A percentile compares a stretch with the other conserved stretches of the same genome.
phyloP scores from a whole-genome alignment of 2,329 filamentous ascomycete genomes.

The Phoma herbarum region DNA sequence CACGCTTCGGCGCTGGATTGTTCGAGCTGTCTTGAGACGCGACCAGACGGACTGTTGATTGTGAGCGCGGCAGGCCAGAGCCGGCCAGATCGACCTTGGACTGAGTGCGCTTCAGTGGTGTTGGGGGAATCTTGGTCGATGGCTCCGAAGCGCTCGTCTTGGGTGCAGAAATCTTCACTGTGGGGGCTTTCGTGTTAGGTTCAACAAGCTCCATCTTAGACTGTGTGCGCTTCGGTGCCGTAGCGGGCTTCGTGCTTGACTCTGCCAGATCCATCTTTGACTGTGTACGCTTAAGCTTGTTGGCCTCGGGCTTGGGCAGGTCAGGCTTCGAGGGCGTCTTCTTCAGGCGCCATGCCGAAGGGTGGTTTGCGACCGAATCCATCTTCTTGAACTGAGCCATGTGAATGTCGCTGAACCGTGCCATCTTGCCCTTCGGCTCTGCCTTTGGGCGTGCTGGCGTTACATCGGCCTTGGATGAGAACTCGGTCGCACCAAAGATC shows the following conservation, averaged over 20 bases:
- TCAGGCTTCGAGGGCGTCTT: conserved; percentile 57
- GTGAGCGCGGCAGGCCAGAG: conserved; percentile 49
- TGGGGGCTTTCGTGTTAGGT: conserved; percentile 42
- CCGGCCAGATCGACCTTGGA: conserved; percentile 70
- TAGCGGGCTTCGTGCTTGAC: conserved; percentile 47
- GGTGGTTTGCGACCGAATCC: conserved; percentile 91
- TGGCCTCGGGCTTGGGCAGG: conserved; percentile 51
- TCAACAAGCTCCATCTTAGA: conserved; percentile 74
- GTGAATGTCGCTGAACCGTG: conserved; percentile 85
- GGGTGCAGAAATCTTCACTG: conserved; percentile 60
- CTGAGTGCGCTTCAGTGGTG: conserved; percentile 60
- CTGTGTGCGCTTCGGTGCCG: conserved; percentile 59
- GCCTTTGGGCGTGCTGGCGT: conserved; percentile 74
- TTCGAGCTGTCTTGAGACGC: conserved; percentile 39
- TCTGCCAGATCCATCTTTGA: conserved; percentile 74
- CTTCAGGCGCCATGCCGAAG: conserved; percentile 75
- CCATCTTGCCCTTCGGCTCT: conserved; percentile 77
- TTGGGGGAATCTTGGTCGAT: conserved; percentile 53
- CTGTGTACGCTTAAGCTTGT: conserved; percentile 60
- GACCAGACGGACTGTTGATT: conserved; percentile 42
- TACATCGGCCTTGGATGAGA: conserved; percentile 51
- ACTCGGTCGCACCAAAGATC: conserved; percentile 47
- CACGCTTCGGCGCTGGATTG: conserved; percentile 69
- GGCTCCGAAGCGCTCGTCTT: conserved; percentile 72
- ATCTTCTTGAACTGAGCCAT: conserved; percentile 94